Base-by-base conservation (phyloP, 2,329 filamentous ascomycete species). In the Scedosporium apiospermum region DNA sequence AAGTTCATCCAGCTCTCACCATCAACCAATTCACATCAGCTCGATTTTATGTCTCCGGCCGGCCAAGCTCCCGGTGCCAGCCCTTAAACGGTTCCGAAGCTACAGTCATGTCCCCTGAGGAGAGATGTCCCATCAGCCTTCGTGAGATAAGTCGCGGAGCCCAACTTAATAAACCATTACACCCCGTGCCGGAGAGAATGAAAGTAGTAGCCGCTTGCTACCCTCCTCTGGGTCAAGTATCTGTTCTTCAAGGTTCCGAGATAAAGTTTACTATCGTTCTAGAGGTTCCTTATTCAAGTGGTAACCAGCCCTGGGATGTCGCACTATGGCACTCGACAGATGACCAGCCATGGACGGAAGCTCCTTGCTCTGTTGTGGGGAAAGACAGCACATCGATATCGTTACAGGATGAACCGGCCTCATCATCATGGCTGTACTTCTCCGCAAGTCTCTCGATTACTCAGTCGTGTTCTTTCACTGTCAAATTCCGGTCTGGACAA, bases 201-300 rank as follows among this genome's bases (percentile, higher is more conserved):
- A 46, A 18, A 51, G 42, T 59, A 21, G 21, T 46, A 18, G 26
- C 63, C 14, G 63, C 64, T 23, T 80, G 78, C 64, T 87, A 86
- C 69, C 93, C 93, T 12, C 85, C 91, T 1, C 74, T 96, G 60
- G 90, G 88, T 1, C 89, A 93, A 71, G 82, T 89, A 26, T 92
- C 90, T 1, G 79, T 83, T 58, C 70, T 90, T 21, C 73, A 77
- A 27, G 70, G 71, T 21, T 69, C 69, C 2, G 67, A 81, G 69
- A 77, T 88, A 46, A 71, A 72, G 1, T 88, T 97, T 67, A 87
- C 83, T 0, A 87, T 89, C 6, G 74, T 93, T 12, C 78, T 96
- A 38, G 87, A 93, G 67, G 83, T 88, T 51, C 83, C 84, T 49
- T 73, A 72, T 23, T 77, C 77, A 42, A 81, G 81, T 57, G 78